phyloP scores from a whole-genome alignment of 1,284 basidiomycete species.

The Ganoderma boninense region DNA sequence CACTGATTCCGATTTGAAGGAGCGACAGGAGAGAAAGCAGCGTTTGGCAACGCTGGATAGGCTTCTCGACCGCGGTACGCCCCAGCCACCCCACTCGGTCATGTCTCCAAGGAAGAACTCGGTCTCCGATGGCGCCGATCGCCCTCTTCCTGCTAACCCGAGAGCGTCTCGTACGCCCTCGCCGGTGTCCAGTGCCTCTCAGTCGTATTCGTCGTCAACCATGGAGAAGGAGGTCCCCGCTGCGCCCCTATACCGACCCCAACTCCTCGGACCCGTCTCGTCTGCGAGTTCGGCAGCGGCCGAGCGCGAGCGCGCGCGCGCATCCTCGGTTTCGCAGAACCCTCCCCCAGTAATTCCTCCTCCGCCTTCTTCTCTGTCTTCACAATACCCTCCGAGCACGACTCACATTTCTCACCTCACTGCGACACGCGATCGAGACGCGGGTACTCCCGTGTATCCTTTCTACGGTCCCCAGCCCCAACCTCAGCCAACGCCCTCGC shows the following conservation, averaged over 20 bases:
- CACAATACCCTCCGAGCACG: conserved; percentile 19
- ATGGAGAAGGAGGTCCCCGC: conserved; percentile 18
- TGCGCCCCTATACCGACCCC: conserved; percentile 11
- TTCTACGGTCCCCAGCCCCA: conserved; percentile 24
- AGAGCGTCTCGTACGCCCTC: conserved; percentile 29
- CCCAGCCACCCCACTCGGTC: neutral
- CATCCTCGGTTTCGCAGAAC: conserved; percentile 32
- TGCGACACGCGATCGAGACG: conserved; percentile 23
- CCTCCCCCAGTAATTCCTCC: conserved; percentile 9
- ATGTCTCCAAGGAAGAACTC: conserved; percentile 22
- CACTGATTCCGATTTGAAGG: conserved; percentile 24
- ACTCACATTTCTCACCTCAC: conserved; percentile 22
- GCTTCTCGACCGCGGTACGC: neutral
- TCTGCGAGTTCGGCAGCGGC: conserved; percentile 28
- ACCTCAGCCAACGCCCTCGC: conserved; percentile 12
- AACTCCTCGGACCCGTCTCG: conserved; percentile 20
- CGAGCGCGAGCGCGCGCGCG: conserved; percentile 30
- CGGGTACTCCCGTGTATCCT: conserved; percentile 19
- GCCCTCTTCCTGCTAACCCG: conserved; percentile 18
- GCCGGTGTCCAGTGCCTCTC: conserved; percentile 26
- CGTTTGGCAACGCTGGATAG: conserved; percentile 14
- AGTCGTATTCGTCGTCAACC: conserved; percentile 17
- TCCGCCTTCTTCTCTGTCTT: conserved; percentile 22
- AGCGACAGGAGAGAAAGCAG: conserved; percentile 30
- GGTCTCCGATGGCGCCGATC: conserved; percentile 22